Evolutionary conservation across 2,329 filamentous ascomycete species (phyloP).

Genomic region (Penicillium sp.): DNA sequence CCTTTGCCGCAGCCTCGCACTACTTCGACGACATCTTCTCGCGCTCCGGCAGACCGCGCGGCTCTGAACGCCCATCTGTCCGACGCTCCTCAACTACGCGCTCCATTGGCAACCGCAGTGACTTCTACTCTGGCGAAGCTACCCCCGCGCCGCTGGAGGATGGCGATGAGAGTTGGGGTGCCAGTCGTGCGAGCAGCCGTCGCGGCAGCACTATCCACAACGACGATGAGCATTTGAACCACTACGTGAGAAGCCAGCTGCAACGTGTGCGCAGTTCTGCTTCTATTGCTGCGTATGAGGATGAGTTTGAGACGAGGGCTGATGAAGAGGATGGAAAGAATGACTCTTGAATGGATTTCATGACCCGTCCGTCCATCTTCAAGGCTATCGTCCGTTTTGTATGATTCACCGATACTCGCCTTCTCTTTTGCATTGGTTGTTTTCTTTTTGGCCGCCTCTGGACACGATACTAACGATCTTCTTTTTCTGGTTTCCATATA

Average conservation of each 20-base stretch:
- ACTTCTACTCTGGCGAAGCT: slow-evolving; percentile 56
- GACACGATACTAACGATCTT: background rate
- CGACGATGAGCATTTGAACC: slow-evolving; percentile 66
- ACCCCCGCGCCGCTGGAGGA: slow-evolving; percentile 35
- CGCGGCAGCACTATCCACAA: slow-evolving; percentile 42
- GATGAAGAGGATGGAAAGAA: slow-evolving; percentile 38
- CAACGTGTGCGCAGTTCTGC: slow-evolving; percentile 63
- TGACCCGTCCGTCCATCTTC: background rate
- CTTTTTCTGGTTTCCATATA: background rate
- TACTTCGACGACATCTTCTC: slow-evolving; percentile 92
- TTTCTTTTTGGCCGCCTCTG: background rate
- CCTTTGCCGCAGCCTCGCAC: slow-evolving; percentile 75
- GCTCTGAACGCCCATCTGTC: slow-evolving; percentile 52
- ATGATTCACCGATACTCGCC: background rate
- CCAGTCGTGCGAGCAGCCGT: slow-evolving; percentile 29
- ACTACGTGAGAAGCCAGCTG: slow-evolving; percentile 78
- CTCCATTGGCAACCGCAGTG: slow-evolving; percentile 78
- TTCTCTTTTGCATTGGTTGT: background rate
- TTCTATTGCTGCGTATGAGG: slow-evolving; percentile 51
- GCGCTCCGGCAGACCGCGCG: slow-evolving; percentile 47
- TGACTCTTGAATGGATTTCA: slow-evolving; percentile 2
- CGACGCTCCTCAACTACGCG: slow-evolving; percentile 77
- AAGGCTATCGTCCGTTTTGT: background rate
- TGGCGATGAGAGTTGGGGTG: slow-evolving; percentile 28
- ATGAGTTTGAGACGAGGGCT: slow-evolving; percentile 60